A percentile compares a stretch with the other conserved stretches of the same genome.
Conservation (phyloP, 129 eudicot species). For the Saposhnikovia divaricata region DNA sequence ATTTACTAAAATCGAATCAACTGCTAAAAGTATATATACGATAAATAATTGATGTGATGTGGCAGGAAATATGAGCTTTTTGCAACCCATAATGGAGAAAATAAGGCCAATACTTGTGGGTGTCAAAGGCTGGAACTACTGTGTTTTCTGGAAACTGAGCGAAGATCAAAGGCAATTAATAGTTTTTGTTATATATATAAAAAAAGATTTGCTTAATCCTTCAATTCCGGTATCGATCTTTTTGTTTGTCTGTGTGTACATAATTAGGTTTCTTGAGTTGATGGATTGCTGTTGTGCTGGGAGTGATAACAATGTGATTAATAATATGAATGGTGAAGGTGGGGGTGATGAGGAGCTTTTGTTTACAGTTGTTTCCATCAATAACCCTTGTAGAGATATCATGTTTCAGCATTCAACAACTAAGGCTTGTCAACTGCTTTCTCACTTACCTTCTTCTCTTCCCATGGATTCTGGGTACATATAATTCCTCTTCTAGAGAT, state of each 20-base stretch:
- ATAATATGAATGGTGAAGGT: conserved; percentile 6
- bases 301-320: conserved; percentile 12
- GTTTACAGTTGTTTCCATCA: conserved; percentile 7
- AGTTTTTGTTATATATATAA: neutral
- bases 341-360: conserved; percentile 38
- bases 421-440: conserved; percentile 55
- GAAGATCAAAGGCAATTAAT: conserved; percentile 61
- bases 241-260: neutral
- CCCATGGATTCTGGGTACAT: conserved; percentile 52
- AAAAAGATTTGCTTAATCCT: neutral
- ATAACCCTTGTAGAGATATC: conserved; percentile 55
- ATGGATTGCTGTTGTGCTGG: conserved; percentile 87
- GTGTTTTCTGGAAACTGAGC: conserved; percentile 72
- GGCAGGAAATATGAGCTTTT: conserved; percentile 36
- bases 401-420: conserved; percentile 54
- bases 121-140: conserved; percentile 70
- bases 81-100: conserved; percentile 51
- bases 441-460: conserved; percentile 65
- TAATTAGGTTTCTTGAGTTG: conserved; percentile 64
- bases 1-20: neutral
- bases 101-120: conserved; percentile 54
- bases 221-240: no score
- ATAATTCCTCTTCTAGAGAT: neutral
- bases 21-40: neutral
- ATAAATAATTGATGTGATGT: neutral